Evolutionary conservation across 176 grass and related monocot genomes (phyloP).

Genomic region (Ensete ventricosum): DNA sequence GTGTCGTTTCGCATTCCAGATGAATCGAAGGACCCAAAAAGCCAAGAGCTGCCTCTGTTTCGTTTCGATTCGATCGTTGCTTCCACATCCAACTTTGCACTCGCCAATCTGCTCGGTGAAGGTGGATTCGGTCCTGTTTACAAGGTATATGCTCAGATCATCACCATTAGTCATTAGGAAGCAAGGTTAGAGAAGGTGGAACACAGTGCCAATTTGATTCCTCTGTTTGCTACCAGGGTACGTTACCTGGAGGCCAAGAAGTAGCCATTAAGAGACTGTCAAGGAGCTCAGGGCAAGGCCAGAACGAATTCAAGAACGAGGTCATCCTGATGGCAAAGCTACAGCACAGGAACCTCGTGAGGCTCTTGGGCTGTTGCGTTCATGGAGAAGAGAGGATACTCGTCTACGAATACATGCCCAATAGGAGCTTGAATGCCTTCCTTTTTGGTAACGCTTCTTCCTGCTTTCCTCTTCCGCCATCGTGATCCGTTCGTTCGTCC

Average conservation of each 20-base stretch:
- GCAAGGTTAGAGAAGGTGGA: no score
- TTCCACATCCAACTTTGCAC: slow-evolving; percentile 55
- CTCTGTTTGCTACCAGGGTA: slow-evolving; percentile 12
- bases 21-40: slow-evolving; percentile 35
- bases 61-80: slow-evolving; percentile 37
- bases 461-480: not conserved
- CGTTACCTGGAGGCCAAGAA: slow-evolving; percentile 25
- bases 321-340: slow-evolving; percentile 37
- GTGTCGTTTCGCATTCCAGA: slow-evolving; percentile 23
- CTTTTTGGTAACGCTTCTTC: slow-evolving; percentile 26
- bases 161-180: not conserved
- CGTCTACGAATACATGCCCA: slow-evolving; percentile 37
- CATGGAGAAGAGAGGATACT: slow-evolving; percentile 26
- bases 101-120: slow-evolving; percentile 61
- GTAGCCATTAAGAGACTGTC: slow-evolving; percentile 38
- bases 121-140: slow-evolving; percentile 86
- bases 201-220: not conserved
- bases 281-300: slow-evolving; percentile 28
- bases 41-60: slow-evolving; percentile 53
- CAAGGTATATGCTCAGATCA: slow-evolving; percentile 36
- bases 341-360: slow-evolving; percentile 39
- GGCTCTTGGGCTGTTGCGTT: slow-evolving; percentile 34
- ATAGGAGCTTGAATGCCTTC: slow-evolving; percentile 35
- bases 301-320: slow-evolving; percentile 40
- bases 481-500: not conserved